These are phyloP conservation scores for Fomes fomentarius DNA, from an alignment of 1,284 basidiomycete species.

Conservation along the genomic window DNA sequence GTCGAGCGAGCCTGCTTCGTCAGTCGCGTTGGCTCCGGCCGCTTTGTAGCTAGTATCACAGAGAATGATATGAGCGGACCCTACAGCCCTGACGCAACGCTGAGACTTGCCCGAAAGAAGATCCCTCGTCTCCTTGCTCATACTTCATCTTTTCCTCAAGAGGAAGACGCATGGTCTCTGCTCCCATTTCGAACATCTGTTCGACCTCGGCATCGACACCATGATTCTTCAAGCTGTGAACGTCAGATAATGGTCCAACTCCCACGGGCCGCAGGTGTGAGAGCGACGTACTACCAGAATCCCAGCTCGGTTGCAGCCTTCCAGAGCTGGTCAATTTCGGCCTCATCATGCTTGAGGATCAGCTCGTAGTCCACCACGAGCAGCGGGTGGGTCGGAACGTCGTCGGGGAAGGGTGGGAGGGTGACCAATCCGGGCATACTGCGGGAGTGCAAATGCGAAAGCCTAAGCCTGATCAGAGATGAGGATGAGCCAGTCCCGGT, in stretches of 20 bases:
- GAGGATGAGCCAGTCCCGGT: too few species aligned
- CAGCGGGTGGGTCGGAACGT: conserved; percentile 38
- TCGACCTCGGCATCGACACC: conserved; percentile 36
- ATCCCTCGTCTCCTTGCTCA: conserved; percentile 41
- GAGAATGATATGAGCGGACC: neutral
- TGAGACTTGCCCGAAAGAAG: conserved; percentile 35
- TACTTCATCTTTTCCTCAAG: conserved; percentile 42
- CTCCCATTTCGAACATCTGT: conserved; percentile 41
- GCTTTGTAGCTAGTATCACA: conserved; percentile 35
- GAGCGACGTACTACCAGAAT: conserved; percentile 40
- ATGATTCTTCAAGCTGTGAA: conserved; percentile 39
- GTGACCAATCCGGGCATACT: conserved; percentile 23
- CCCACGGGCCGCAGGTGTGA: too few species aligned
- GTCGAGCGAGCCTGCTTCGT: conserved; percentile 37
- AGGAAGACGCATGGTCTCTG: conserved; percentile 39
- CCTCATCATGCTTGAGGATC: conserved; percentile 29
- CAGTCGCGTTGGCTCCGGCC: conserved; percentile 37
- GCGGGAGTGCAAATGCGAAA: neutral
- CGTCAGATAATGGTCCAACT: too few species aligned
- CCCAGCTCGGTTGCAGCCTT: conserved; percentile 36
- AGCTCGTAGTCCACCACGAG: conserved; percentile 39
- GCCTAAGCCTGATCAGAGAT: too few species aligned
- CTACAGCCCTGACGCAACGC: neutral
- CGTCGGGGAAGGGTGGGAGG: conserved; percentile 38
- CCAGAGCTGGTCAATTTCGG: conserved; percentile 35